Percentiles rank a stretch among this genome's conserved stretches.
These are phyloP conservation scores for Sphaerosporella brunnea DNA, from an alignment of 495 filamentous ascomycete genomes.

Conservation along the genomic window DNA sequence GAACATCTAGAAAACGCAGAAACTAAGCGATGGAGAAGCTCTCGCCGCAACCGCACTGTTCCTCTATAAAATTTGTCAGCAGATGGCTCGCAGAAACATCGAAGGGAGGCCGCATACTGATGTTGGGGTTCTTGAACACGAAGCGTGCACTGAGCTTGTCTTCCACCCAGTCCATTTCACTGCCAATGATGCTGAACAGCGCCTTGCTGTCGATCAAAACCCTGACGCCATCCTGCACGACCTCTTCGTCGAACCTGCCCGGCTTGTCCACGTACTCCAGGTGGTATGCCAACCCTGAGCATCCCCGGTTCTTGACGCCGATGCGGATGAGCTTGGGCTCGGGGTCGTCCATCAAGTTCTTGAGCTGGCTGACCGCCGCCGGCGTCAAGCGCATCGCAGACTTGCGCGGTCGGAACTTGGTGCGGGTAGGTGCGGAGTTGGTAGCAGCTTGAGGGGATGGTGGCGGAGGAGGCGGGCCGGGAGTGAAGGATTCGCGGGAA, in stretches of 20 bases:
- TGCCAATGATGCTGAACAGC: constrained; percentile 91
- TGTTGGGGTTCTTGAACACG: constrained; percentile 92
- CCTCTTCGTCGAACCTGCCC: constrained; percentile 70
- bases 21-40: constrained; percentile 71
- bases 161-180: constrained; percentile 98
- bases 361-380: constrained; percentile 56
- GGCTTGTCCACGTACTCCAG: constrained; percentile 89
- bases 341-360: constrained; percentile 55
- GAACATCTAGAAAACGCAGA: no score
- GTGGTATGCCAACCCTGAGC: constrained; percentile 87
- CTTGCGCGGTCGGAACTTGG: constrained; percentile 66
- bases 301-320: constrained; percentile 88
- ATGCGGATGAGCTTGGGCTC: constrained; percentile 83
- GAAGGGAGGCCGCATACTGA: constrained; percentile 31
- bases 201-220: constrained; percentile 94
- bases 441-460: neutral
- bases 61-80: no score
- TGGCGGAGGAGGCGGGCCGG: neutral
- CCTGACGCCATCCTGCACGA: constrained; percentile 90
- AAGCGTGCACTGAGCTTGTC: constrained; percentile 80
- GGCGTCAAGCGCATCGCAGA: constrained; percentile 77
- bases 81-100: no score
- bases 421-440: neutral
- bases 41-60: constrained; percentile 92
- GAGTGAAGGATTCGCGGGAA: neutral